These are phyloP conservation scores for Saururus chinensis DNA, from an alignment of 164 flowering plant species.

Conservation along the genomic window DNA sequence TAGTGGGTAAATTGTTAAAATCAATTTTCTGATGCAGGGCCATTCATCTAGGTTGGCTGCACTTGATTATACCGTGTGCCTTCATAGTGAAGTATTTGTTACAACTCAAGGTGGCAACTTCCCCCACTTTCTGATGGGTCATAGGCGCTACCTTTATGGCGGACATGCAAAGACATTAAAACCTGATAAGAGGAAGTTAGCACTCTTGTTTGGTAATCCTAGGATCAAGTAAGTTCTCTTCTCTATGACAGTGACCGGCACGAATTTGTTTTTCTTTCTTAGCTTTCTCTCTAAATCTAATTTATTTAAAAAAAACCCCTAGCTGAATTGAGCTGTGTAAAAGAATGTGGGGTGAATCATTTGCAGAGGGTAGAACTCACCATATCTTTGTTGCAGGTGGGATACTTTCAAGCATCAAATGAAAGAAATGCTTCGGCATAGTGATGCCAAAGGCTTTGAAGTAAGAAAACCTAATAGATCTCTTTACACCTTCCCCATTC, in stretches of 20 bases:
- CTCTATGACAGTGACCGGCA: background rate
- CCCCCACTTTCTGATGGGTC: slow-evolving; percentile 96
- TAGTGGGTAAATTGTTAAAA: slow-evolving; percentile 6
- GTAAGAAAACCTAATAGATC: slow-evolving; percentile 57
- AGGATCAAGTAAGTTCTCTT: slow-evolving; percentile 38
- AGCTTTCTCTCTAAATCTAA: background rate
- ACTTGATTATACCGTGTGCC: slow-evolving; percentile 87
- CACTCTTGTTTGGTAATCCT: slow-evolving; percentile 61
- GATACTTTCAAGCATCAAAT: slow-evolving; percentile 53
- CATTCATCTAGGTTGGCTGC: slow-evolving; percentile 95
- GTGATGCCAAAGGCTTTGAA: slow-evolving; percentile 66
- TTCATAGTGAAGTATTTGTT: slow-evolving; percentile 87
- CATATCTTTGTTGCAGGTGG: slow-evolving; percentile 44
- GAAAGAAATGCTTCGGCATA: slow-evolving; percentile 77
- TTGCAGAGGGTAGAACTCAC: background rate
- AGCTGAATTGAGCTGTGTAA: background rate
- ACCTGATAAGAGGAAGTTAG: slow-evolving; percentile 86
- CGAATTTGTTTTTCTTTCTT: background rate
- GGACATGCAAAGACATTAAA: slow-evolving; percentile 87
- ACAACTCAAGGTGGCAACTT: slow-evolving; percentile 98
- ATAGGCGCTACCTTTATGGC: slow-evolving; percentile 67
- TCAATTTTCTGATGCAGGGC: slow-evolving; percentile 46
- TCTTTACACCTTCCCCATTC: slow-evolving; percentile 84
- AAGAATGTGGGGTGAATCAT: background rate
- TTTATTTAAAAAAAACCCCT: background rate